Evolutionary conservation across 768 basidiomycete species (phyloP).

Genomic region (Phanerochaete sordida): DNA sequence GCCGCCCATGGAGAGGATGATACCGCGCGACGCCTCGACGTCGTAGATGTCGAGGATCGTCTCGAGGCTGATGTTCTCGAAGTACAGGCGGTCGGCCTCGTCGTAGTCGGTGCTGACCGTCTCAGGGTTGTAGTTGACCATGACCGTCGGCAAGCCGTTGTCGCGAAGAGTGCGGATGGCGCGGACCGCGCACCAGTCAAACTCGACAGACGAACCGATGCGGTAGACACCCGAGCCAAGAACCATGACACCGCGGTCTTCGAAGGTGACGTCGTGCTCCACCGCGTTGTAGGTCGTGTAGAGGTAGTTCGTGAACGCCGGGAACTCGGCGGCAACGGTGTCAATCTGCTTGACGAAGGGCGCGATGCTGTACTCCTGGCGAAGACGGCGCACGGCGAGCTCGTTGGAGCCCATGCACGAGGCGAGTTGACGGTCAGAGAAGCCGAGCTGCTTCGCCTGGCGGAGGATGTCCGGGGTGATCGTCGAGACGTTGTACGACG

Average conservation of each 20-base stretch:
- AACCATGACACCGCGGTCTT: constrained; percentile 94
- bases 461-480: constrained; percentile 62
- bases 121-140: constrained; percentile 99
- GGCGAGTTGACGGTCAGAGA: constrained; percentile 92
- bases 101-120: constrained; percentile 99
- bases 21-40: constrained; percentile 79
- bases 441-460: constrained; percentile 90
- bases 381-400: constrained; percentile 85
- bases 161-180: constrained; percentile 95
- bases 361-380: constrained; percentile 76
- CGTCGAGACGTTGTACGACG: constrained; percentile 59
- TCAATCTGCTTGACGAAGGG: constrained; percentile 99
- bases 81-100: constrained; percentile 96
- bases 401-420: constrained; percentile 83
- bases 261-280: constrained; percentile 87
- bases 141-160: constrained; percentile 91
- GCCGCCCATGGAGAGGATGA: constrained; percentile 97
- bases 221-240: constrained; percentile 98
- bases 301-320: constrained; percentile 97
- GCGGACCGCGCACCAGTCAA: constrained; percentile 99
- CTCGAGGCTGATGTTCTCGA: constrained; percentile 97
- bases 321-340: constrained; percentile 98
- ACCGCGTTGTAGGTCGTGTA: constrained; percentile 98
- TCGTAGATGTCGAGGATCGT: constrained; percentile 98
- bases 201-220: constrained; percentile 98